These are phyloP conservation scores for Phytopythium ostracodes DNA, from an alignment of 352 stramenopile genomes.

Conservation along the genomic window DNA sequence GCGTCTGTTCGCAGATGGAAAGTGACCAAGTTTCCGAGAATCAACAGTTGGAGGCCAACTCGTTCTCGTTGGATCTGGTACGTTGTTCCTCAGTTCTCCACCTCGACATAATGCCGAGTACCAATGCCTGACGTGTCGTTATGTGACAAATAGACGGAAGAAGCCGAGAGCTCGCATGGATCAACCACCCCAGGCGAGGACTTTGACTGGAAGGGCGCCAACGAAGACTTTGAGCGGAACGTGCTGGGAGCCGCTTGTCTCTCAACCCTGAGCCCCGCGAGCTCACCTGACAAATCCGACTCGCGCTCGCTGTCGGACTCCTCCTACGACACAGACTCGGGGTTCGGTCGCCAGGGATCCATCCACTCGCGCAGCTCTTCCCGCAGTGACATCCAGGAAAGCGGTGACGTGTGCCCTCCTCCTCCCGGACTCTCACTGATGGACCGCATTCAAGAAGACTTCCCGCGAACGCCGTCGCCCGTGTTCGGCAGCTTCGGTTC, in stretches of 20 bases:
- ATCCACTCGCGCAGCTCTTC: conserved; percentile 16
- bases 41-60: conserved; percentile 4
- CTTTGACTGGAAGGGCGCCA: conserved; percentile 30
- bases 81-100: background rate
- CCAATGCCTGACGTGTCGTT: background rate
- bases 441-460: conserved; percentile 79
- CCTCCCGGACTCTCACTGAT: conserved; percentile 54
- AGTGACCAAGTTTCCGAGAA: conserved; percentile 7
- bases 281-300: conserved; percentile 31
- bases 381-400: conserved; percentile 15
- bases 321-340: conserved; percentile 17
- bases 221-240: conserved; percentile 21
- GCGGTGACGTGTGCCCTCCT: conserved; percentile 13
- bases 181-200: background rate
- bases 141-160: background rate
- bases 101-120: background rate
- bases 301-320: conserved; percentile 14
- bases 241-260: conserved; percentile 7
- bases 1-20: conserved; percentile 6
- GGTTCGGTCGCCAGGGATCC: conserved; percentile 16
- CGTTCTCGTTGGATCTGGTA: conserved; percentile 6
- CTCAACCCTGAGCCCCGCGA: conserved; percentile 15
- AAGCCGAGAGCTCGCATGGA: background rate
- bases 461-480: conserved; percentile 61
- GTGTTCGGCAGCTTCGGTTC: conserved; percentile 33